Evolutionary conservation across 129 eudicot species (phyloP).

Genomic region (Cynara cardunculus): DNA sequence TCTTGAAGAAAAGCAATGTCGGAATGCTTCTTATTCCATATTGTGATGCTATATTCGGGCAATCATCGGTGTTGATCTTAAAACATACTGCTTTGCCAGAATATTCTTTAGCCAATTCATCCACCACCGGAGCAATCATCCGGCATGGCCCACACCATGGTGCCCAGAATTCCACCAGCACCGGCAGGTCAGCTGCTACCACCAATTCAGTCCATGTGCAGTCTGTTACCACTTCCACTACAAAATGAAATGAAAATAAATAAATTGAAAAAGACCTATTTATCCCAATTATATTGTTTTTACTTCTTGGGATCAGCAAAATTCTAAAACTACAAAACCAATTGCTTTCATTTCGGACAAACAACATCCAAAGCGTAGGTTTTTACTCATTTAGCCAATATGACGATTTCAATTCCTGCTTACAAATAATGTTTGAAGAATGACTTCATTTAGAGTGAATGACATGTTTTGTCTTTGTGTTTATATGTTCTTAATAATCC

Average conservation of each 20-base stretch:
- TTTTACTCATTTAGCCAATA: too few species aligned
- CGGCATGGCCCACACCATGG: constrained; percentile 59
- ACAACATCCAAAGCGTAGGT: too few species aligned
- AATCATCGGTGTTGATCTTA: constrained; percentile 54
- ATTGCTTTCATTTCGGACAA: too few species aligned
- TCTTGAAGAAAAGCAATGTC: constrained; percentile 51
- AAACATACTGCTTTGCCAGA: constrained; percentile 38
- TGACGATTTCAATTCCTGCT: too few species aligned
- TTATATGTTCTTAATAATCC: too few species aligned
- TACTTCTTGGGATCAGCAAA: too few species aligned
- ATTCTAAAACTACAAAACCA: too few species aligned
- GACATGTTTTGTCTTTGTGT: too few species aligned
- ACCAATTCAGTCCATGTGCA: constrained; percentile 44
- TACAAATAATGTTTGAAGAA: too few species aligned
- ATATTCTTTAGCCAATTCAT: constrained; percentile 52
- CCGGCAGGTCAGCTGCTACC: constrained; percentile 38
- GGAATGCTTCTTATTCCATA: constrained; percentile 56
- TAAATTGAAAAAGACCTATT: too few species aligned
- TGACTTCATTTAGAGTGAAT: too few species aligned
- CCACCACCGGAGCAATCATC: constrained; percentile 53
- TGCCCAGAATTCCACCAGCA: constrained; percentile 60
- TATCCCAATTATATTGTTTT: too few species aligned
- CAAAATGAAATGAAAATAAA: background rate
- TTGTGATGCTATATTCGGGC: constrained; percentile 43
- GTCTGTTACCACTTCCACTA: constrained; percentile 54